Evolutionary conservation across 805 yeast species (phyloP).

Genomic region (Nakazawaea wyomingensis): DNA sequence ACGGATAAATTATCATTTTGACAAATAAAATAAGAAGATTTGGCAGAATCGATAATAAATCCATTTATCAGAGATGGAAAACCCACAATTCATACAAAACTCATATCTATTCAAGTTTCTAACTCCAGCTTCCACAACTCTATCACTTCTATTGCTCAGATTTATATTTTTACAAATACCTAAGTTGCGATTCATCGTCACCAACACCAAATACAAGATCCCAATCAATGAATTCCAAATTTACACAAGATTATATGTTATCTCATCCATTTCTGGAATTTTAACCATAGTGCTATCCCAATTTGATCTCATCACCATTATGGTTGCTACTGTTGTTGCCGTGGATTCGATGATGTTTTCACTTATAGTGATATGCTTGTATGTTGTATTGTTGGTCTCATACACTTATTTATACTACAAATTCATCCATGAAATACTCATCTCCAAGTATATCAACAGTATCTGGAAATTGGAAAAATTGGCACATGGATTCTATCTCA

Average conservation of each 20-base stretch:
- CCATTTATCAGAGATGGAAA: neutral
- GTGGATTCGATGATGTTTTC: no score
- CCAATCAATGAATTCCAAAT: conserved; percentile 11
- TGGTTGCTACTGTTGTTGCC: no score
- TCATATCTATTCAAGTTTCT: neutral
- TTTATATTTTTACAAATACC: conserved; percentile 10
- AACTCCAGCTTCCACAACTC: conserved; percentile 5
- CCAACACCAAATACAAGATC: conserved; percentile 5
- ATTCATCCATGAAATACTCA: neutral
- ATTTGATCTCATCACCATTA: neutral
- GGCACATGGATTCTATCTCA: neutral
- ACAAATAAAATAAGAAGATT: no score
- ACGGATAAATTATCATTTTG: no score
- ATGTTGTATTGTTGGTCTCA: neutral
- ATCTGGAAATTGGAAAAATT: conserved; percentile 7
- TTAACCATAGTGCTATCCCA: neutral
- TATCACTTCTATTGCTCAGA: neutral
- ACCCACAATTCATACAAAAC: neutral
- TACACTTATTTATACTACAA: neutral
- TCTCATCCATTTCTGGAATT: conserved; percentile 6
- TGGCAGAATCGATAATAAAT: no score
- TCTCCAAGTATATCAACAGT: conserved; percentile 2
- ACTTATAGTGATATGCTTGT: neutral
- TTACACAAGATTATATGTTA: conserved; percentile 10
- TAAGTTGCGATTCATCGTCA: conserved; percentile 4